Evolutionary conservation across 306 rosid genomes (phyloP).

Genomic region (Herpetospermum pedunculosum): DNA sequence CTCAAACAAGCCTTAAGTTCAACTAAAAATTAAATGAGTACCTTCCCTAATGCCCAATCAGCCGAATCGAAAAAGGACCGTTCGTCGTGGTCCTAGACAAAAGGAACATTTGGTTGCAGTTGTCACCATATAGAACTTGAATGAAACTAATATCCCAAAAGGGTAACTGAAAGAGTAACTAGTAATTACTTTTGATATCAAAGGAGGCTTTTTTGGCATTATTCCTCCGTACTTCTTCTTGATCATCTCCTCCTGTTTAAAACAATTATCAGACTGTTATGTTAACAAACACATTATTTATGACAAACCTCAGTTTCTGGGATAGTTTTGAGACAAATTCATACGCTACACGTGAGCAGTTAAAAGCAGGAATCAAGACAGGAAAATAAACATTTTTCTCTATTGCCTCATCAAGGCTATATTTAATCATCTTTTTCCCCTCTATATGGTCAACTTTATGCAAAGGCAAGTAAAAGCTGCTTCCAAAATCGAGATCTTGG

Average conservation of each 20-base stretch:
- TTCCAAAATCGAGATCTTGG: not conserved
- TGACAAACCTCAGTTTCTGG: not conserved
- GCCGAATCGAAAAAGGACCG: constrained; percentile 97
- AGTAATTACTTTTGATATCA: constrained; percentile 74
- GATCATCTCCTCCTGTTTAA: constrained; percentile 51
- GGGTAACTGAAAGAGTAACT: not conserved
- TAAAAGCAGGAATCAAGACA: not conserved
- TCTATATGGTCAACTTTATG: not conserved
- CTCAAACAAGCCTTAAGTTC: too few relatives aligned
- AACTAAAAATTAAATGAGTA: constrained; percentile 16
- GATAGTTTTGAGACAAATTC: too few relatives aligned
- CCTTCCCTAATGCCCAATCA: constrained; percentile 99
- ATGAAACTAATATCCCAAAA: not conserved
- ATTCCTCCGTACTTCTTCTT: constrained; percentile 93
- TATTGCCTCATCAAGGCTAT: not conserved
- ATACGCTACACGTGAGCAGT: too few relatives aligned
- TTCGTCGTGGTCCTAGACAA: constrained; percentile 84
- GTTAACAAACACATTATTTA: constrained; percentile 1
- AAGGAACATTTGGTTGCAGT: constrained; percentile 10
- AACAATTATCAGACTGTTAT: constrained; percentile 17
- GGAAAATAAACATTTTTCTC: not conserved
- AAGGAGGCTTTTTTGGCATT: constrained; percentile 80
- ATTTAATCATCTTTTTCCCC: not conserved
- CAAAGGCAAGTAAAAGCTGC: not conserved
- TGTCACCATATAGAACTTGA: constrained; percentile 7